Evolutionary conservation across 805 yeast genomes (phyloP), one percentile per base, ranked within the genome.

Genomic region (Isabelozyma heimii): DNA sequence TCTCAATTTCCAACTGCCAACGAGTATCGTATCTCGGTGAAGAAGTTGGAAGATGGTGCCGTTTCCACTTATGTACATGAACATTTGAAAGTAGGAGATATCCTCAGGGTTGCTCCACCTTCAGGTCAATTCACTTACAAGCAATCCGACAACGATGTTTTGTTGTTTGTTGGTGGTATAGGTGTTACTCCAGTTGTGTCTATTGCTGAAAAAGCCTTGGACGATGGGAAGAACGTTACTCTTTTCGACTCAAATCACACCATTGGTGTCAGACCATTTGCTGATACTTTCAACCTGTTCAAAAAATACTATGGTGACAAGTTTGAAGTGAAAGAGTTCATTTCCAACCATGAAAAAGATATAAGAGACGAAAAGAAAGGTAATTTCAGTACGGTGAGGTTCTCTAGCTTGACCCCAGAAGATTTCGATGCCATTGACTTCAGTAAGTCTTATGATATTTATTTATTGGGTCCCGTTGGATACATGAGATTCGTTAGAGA

Each of bases 111-210:
- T 26, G 71, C 82, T 46, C 81, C 87, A 4, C 91, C 91, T 35
- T 70, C 74, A 20, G 91, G 90, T 37, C 74, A 75, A 43, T 73
- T 84, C 50, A 59, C 65, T 3, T 71, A 69, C 49, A 48, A 56
- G 15, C 67, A 70, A 28, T 45, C 49, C 4, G 71, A 73, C 24
- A 57, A 54, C 13, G 60, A 57, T 37, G 70, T 66, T 17, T 54
- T 76, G 1, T 61, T 83, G 27, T 65, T 83, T 47, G 73, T 81
- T 16, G 87, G 84, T 43, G 91, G 90, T 46, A 81, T 83, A 48
- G 90, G 89, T 52, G 79, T 82, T 45, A 85, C 90, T 5, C 90
- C 91, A 33, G 48, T 82, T 30, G 56, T 85, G 33, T 71, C 88
- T 6, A 76, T 83, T 59, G 59, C 75, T 15, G 80, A 80, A 57